Percentiles rank a stretch among this genome's conserved stretches.
Evolutionary conservation across 768 basidiomycete genomes (phyloP).

Genomic region (Pseudohyphozyma bogoriensis): DNA sequence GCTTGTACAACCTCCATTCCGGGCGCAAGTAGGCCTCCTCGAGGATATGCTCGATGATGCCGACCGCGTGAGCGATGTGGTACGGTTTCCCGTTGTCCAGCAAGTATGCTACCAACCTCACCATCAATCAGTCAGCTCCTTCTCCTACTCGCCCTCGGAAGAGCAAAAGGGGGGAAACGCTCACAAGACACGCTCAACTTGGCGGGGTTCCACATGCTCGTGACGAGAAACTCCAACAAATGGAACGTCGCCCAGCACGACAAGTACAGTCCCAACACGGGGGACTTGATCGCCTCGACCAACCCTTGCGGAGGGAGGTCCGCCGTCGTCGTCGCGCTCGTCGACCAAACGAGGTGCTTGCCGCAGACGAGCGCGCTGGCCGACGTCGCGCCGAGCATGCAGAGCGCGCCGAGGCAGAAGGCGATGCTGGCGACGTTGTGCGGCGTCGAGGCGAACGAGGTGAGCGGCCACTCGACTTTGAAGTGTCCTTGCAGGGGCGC

Average conservation of each 20-base stretch:
- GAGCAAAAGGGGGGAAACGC: slow-evolving; percentile 37
- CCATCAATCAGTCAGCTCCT: slow-evolving; percentile 11
- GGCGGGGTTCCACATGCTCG: slow-evolving; percentile 87
- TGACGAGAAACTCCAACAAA: slow-evolving; percentile 86
- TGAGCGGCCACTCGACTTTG: slow-evolving; percentile 37
- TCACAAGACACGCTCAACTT: slow-evolving; percentile 88
- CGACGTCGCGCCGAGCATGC: slow-evolving; percentile 46
- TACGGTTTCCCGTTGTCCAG: slow-evolving; percentile 81
- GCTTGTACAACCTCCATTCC: slow-evolving; percentile 22
- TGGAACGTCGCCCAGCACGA: slow-evolving; percentile 81
- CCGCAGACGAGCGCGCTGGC: background rate
- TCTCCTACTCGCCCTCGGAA: background rate
- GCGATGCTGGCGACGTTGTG: slow-evolving; percentile 65
- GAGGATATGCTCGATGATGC: slow-evolving; percentile 68
- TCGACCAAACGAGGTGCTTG: slow-evolving; percentile 13
- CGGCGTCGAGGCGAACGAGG: slow-evolving; percentile 48
- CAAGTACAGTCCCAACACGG: slow-evolving; percentile 71
- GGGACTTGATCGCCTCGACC: slow-evolving; percentile 44
- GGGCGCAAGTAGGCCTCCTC: slow-evolving; percentile 34
- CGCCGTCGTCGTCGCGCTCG: background rate
- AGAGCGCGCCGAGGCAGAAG: slow-evolving; percentile 69
- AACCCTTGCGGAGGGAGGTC: background rate
- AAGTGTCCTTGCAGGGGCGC: background rate
- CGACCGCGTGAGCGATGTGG: slow-evolving; percentile 68
- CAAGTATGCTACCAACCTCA: slow-evolving; percentile 71